These are phyloP conservation scores for Maudiozyma turicensis DNA, from an alignment of 805 yeast species.

Conservation along the genomic window DNA sequence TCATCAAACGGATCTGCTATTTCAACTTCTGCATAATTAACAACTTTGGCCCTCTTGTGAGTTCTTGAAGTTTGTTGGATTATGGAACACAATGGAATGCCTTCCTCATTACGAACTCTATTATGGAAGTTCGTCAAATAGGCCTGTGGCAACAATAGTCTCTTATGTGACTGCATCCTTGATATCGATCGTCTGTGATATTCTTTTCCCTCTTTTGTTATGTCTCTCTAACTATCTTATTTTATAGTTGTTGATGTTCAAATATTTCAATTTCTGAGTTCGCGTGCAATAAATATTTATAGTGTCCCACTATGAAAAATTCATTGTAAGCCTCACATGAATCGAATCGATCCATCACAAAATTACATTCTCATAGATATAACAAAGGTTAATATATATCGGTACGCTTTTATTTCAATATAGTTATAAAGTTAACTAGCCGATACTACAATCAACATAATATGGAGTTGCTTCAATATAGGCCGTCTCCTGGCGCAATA, in stretches of 20 bases:
- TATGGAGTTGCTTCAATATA: not conserved
- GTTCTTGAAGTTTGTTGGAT: conserved; percentile 63
- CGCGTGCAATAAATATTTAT: too few species aligned
- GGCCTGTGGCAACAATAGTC: conserved; percentile 54
- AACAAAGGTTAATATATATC: not conserved
- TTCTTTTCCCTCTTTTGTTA: too few species aligned
- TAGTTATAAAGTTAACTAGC: not conserved
- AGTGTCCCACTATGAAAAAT: too few species aligned
- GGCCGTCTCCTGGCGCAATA: not conserved
- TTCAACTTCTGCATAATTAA: conserved; percentile 69
- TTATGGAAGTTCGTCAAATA: conserved; percentile 64
- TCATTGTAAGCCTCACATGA: too few species aligned
- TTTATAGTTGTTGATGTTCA: too few species aligned
- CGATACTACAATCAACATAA: not conserved
- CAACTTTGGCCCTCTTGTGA: conserved; percentile 63
- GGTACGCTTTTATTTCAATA: not conserved
- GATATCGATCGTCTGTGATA: too few species aligned
- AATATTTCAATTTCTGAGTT: too few species aligned
- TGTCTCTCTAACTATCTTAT: too few species aligned
- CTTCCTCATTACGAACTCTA: conserved; percentile 62
- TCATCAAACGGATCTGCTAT: not conserved
- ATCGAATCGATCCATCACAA: too few species aligned
- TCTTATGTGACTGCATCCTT: conserved; percentile 14
- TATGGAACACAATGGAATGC: conserved; percentile 54
- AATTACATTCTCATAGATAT: too few species aligned